Conservation (phyloP, 768 basidiomycete genomes). For the Cubamyces sp. region DNA sequence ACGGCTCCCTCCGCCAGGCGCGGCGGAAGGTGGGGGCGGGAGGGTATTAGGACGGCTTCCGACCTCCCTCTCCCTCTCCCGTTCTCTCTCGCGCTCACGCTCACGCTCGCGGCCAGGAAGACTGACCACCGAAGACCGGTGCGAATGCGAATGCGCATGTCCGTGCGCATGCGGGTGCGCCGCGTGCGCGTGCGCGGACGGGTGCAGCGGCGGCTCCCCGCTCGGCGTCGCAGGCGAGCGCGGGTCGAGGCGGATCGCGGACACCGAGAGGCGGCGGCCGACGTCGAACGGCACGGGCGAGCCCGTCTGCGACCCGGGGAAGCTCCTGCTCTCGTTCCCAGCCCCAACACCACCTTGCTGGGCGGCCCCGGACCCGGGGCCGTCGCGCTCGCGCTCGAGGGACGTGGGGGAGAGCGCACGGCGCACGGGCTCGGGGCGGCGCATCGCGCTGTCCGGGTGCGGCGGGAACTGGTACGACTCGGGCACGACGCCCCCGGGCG, state of each 20-base stretch:
- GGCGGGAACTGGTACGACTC: slow-evolving; percentile 34
- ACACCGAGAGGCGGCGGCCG: slow-evolving; percentile 50
- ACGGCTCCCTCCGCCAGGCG: no score
- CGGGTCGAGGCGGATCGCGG: slow-evolving; percentile 54
- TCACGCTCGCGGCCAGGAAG: background rate
- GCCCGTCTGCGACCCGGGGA: slow-evolving; percentile 43
- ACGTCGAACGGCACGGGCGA: slow-evolving; percentile 57
- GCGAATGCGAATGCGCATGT: background rate
- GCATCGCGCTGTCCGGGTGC: slow-evolving; percentile 13
- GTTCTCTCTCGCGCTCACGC: background rate
- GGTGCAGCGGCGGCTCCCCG: slow-evolving; percentile 1
- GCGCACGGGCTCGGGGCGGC: slow-evolving; percentile 27
- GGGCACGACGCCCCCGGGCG: slow-evolving; percentile 10
- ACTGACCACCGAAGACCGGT: background rate
- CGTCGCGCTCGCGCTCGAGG: slow-evolving; percentile 33
- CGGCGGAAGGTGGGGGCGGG: no score
- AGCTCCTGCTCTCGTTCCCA: slow-evolving; percentile 40
- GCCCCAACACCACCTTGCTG: no score
- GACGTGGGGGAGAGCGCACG: slow-evolving; percentile 35
- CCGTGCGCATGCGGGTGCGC: slow-evolving; percentile 11
- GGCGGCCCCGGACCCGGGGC: no score
- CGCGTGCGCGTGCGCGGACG: background rate
- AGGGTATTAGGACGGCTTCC: no score
- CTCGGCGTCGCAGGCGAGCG: slow-evolving; percentile 19
- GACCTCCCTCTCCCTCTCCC: background rate